These are phyloP conservation scores for Cavenderia fasciculata DNA, from an alignment of 78 protist species.

Conservation along the genomic window DNA sequence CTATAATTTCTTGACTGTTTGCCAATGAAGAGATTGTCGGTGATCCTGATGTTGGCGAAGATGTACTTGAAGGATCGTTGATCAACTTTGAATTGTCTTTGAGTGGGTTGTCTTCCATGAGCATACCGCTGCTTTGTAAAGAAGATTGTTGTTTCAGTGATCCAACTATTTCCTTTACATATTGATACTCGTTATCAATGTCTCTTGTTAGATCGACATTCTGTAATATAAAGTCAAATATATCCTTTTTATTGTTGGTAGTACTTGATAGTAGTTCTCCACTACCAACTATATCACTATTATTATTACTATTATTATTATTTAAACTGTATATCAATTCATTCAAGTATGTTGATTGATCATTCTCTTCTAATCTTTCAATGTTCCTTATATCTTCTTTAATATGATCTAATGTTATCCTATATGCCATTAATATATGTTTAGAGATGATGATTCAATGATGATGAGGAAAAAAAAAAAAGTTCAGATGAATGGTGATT, in stretches of 20 bases:
- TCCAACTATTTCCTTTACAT: conserved; percentile 39
- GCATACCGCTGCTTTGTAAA: too few species aligned
- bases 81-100: conserved; percentile 10
- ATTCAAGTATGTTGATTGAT: conserved; percentile 5
- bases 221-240: conserved; percentile 45
- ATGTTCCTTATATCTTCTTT: conserved; percentile 54
- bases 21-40: too few species aligned
- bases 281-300: not conserved
- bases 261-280: not conserved
- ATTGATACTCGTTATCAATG: conserved; percentile 27
- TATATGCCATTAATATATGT: conserved; percentile 21
- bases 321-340: conserved; percentile 13
- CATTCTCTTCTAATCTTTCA: conserved; percentile 34
- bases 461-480: too few species aligned
- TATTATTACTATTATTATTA: not conserved
- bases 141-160: not conserved
- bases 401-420: conserved; percentile 69
- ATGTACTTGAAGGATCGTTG: not conserved
- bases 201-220: conserved; percentile 45
- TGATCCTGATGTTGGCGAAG: not conserved
- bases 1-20: too few species aligned
- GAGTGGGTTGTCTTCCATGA: too few species aligned
- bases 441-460: too few species aligned
- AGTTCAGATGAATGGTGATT: too few species aligned
- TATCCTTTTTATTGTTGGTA: conserved; percentile 11